Evolutionary conservation across 2,329 filamentous ascomycete genomes (phyloP), one percentile per base, ranked within the genome.

Genomic region (Fusarium napiforme): DNA sequence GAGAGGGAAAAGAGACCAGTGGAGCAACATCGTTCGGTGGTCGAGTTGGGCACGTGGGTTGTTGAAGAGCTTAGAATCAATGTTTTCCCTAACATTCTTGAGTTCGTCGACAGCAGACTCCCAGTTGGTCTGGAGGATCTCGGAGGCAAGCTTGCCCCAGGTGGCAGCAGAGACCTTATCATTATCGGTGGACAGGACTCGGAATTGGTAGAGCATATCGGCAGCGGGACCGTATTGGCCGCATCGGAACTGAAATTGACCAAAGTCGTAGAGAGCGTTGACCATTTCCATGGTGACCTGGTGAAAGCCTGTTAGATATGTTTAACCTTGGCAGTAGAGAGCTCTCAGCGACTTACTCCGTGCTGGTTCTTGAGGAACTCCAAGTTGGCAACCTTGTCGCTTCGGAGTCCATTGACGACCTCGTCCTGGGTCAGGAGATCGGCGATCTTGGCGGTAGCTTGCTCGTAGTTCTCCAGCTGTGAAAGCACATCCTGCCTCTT

Each of bases 321-420:
- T 52, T 64, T 60, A 39, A 59, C 52, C 30, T 62, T 39, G 40
- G 52, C 49, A 57, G 37, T 18, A 36, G 37, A 56, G 43, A 39
- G 47, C 55, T 45, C 53, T 73, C 49, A 23, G 67, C 75, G 61
- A 86, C 90, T 81, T 86, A 93, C 96, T 75, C 92, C 93, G 84
- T 99, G 96, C 80, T 96, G 93, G 85, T 97, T 96, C 89, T 98
- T 97, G 75, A 99, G 86, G 83, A 96, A 99, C 83, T 96, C 94
- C 92, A 99, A 92, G 88, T 99, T 99, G 85, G 96, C 95, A 81
- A 95, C 94, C 89, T 99, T 99, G 89, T 99, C 96, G 83, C 93
- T 96, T 78, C 96, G 89, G 80, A 99, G 88, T 81, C 96, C 95
- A 76, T 91, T 93, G 75, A 98, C 93, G 49, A 99, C 96, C 75